phyloP scores from a whole-genome alignment of 345 rosid species.

The Citropsis articulata region DNA sequence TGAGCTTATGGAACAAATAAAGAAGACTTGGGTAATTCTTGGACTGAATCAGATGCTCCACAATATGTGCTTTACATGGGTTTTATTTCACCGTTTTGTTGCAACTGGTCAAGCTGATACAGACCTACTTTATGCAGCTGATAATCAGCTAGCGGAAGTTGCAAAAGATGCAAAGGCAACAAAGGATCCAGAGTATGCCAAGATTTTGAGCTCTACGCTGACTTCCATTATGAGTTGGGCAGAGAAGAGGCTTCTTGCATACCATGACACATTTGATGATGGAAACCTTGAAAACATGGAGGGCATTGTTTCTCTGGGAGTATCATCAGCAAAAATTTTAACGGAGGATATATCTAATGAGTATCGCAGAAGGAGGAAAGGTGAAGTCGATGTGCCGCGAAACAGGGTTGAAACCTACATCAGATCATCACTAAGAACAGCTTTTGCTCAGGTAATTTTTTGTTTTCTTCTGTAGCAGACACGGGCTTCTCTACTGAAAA shows the following conservation, averaged over 20 bases:
- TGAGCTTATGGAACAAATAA: slow-evolving; percentile 93
- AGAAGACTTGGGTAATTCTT: slow-evolving; percentile 93
- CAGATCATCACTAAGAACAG: slow-evolving; percentile 92
- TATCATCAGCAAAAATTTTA: slow-evolving; percentile 82
- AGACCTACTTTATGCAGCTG: slow-evolving; percentile 76
- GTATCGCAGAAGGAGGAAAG: slow-evolving; percentile 83
- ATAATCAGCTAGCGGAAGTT: slow-evolving; percentile 77
- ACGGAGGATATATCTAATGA: slow-evolving; percentile 95
- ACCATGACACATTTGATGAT: slow-evolving; percentile 85
- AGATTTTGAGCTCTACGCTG: slow-evolving; percentile 75
- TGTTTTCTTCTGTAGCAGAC: background rate
- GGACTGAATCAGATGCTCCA: slow-evolving; percentile 87
- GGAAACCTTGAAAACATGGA: slow-evolving; percentile 72
- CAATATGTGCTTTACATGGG: slow-evolving; percentile 90
- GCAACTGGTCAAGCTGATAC: slow-evolving; percentile 76
- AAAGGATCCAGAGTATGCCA: slow-evolving; percentile 83
- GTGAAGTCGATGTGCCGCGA: slow-evolving; percentile 81
- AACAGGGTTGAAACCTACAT: slow-evolving; percentile 89
- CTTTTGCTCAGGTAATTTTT: slow-evolving; percentile 95
- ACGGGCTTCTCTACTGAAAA: background rate
- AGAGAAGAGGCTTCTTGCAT: slow-evolving; percentile 94
- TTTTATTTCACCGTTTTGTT: slow-evolving; percentile 80
- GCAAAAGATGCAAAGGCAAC: slow-evolving; percentile 90
- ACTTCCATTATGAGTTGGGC: slow-evolving; percentile 94
- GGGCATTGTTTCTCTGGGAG: slow-evolving; percentile 83